These are phyloP conservation scores for Podila horticola DNA, from an alignment of 192 early-diverging fungal genomes.

Conservation along the genomic window DNA sequence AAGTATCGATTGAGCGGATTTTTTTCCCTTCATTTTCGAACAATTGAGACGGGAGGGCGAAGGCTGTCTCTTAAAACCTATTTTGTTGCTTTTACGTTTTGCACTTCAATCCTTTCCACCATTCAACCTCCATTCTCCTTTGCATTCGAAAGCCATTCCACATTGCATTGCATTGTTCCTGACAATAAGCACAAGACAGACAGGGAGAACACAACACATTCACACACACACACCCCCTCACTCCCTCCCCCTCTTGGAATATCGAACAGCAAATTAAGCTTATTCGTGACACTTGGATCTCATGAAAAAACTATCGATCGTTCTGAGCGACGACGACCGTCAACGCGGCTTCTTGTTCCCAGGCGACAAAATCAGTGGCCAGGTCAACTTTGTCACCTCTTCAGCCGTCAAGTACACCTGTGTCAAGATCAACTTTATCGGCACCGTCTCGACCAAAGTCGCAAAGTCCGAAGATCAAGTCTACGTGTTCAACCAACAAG, in stretches of 20 bases:
- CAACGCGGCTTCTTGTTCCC: constrained; percentile 12
- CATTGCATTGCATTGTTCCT: too few relatives aligned
- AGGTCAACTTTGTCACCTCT: not conserved
- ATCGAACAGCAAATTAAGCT: too few relatives aligned
- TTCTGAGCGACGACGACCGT: constrained; percentile 9
- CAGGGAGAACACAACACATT: too few relatives aligned
- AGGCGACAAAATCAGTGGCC: constrained; percentile 20
- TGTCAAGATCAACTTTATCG: constrained; percentile 30
- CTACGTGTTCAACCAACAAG: constrained; percentile 33
- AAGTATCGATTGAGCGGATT: not conserved
- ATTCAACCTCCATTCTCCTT: not conserved
- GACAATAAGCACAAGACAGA: too few relatives aligned
- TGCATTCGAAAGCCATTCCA: too few relatives aligned
- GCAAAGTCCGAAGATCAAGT: constrained; percentile 24
- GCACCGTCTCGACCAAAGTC: constrained; percentile 24
- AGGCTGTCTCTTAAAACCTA: too few relatives aligned
- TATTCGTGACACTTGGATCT: not conserved
- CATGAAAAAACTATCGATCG: constrained; percentile 31
- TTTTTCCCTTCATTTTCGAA: not conserved
- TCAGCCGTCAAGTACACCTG: constrained; percentile 22
- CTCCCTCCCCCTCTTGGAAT: too few relatives aligned
- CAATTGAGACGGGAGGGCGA: not conserved
- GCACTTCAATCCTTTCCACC: not conserved
- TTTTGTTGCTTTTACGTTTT: not conserved
- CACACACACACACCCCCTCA: too few relatives aligned